Evolutionary conservation across 2,329 filamentous ascomycete species (phyloP), one percentile per base, ranked within the genome.

Genomic region (Claviceps africana): DNA sequence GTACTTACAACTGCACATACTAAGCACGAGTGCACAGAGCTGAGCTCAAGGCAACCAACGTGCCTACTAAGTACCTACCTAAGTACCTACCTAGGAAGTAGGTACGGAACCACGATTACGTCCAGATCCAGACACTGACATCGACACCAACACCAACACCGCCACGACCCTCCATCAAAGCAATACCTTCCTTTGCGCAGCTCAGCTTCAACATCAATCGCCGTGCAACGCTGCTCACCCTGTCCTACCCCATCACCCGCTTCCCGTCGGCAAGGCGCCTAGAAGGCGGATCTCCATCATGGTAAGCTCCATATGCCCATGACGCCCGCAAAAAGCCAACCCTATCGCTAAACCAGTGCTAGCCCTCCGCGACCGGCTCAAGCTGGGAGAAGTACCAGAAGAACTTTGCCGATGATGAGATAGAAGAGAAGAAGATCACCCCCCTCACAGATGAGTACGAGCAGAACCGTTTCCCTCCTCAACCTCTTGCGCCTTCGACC

Each of bases 371-470:
- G 71, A 95, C 86, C 64, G 93, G 93, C 68, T 74, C 79, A 71
- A 88, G 82, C 79, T 98, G 93, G 93, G 93, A 98, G 79, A 97
- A 97, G 77, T 97, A 95, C 78, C 81, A 87, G 75, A 96, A 97
- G 79, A 90, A 84, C 67, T 98, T 88, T 67, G 91, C 85, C 66
- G 93, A 98, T 66, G 93, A 98, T 64, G 93, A 97, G 70, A 77
- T 90, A 70, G 89, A 95, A 69, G 93, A 98, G 79, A 98, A 98
- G 85, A 98, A 98, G 82, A 98, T 98, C 67, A 91, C 89, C 55
- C 93, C 93, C 59, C 76, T 98, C 57, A 86, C 90, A 61, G 93
- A 97, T 75, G 93, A 97, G 91, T 96, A 79, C 59, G 86, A 74
- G 37, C 39, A 28, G n/a, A 17, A 17, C 33, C 17, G 13, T 30